Evolutionary conservation across 202 grass and related monocot species (phyloP), one percentile per base, ranked within the genome.

Genomic region (Setaria viridis): DNA sequence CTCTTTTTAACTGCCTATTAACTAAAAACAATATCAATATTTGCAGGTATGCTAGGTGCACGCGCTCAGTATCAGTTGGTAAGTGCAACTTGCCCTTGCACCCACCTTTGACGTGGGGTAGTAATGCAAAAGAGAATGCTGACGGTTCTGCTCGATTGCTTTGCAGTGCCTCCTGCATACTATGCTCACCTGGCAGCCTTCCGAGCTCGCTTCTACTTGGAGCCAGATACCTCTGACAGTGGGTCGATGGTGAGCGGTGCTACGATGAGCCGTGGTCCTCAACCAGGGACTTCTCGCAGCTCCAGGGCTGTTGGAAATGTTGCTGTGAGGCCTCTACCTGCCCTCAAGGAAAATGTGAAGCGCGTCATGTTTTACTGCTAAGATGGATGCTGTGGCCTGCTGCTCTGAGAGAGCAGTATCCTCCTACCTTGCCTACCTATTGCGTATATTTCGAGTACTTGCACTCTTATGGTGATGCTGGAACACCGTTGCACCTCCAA

Each of bases 341-440:
- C 96, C 9, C 86, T 99, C 15, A 99, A 95, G 76, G 96, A 99
- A 46, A 99, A 99, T 19, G 93, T 99, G 42, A 95, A 99, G 84
- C 88, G 91, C 9, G 96, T 95, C 79, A 99, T 99, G 96, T 99
- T 99, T 74, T 99, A 99, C 86, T 99, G 96, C 84, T 95, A 77
- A 91, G 51, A 60, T 85, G 25, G 62, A 70, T 79, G 51, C 20
- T 12, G 7, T 10, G 77, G 16, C 14, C 41, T 48, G 72, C 12
- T 66, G 67, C 7, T 43, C 41, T 13, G 20, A 14, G 7, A 42
- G 32, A 74, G 59, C 47, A 48, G 35, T 58, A 56, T 57, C 72
- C 17, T 45, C 16, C 6, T 48, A 71, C 17, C 20, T 70, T 29
- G 34, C 64, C 73, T 12, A 19, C 9, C 45, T 70, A 25, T 41